A percentile compares a stretch with the other conserved stretches of the same genome.
These are phyloP conservation scores for Allium cepa DNA, from an alignment of 106 monocot species.

Conservation along the genomic window DNA sequence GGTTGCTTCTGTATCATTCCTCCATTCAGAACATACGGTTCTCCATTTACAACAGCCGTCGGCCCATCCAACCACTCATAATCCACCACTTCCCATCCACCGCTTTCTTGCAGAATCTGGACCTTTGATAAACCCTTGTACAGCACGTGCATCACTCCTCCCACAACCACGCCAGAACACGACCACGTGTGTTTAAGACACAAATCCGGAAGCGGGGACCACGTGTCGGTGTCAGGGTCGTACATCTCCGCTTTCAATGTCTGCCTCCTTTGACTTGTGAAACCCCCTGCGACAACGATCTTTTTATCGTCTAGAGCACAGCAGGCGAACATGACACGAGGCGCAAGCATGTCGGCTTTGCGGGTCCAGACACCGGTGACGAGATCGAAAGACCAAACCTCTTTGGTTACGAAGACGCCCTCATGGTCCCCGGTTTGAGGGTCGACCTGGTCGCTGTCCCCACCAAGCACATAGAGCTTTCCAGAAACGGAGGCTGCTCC, in stretches of 20 bases:
- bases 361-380: conserved; percentile 38
- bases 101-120: conserved; percentile 62
- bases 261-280: conserved; percentile 71
- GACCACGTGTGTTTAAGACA: conserved; percentile 67
- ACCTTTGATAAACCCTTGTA: conserved; percentile 84
- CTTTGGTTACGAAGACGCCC: conserved; percentile 77
- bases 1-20: conserved; percentile 47
- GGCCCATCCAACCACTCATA: conserved; percentile 81
- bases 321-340: conserved; percentile 93
- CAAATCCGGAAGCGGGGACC: conserved; percentile 74
- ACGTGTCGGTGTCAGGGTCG: conserved; percentile 54
- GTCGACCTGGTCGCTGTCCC: conserved; percentile 82
- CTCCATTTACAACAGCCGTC: conserved; percentile 55
- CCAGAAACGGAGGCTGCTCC: conserved; percentile 72
- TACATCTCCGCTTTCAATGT: conserved; percentile 79
- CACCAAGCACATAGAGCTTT: conserved; percentile 88
- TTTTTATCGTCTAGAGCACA: conserved; percentile 75
- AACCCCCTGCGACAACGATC: conserved; percentile 85
- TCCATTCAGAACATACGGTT: conserved; percentile 73
- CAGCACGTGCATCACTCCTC: conserved; percentile 78
- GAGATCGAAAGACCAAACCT: conserved; percentile 94
- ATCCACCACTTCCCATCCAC: conserved; percentile 59
- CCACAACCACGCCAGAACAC: conserved; percentile 66
- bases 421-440: conserved; percentile 88
- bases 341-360: conserved; percentile 61